These are phyloP conservation scores for Leccinum cinnamomeum DNA, from an alignment of 1,284 basidiomycete species.

Conservation along the genomic window DNA sequence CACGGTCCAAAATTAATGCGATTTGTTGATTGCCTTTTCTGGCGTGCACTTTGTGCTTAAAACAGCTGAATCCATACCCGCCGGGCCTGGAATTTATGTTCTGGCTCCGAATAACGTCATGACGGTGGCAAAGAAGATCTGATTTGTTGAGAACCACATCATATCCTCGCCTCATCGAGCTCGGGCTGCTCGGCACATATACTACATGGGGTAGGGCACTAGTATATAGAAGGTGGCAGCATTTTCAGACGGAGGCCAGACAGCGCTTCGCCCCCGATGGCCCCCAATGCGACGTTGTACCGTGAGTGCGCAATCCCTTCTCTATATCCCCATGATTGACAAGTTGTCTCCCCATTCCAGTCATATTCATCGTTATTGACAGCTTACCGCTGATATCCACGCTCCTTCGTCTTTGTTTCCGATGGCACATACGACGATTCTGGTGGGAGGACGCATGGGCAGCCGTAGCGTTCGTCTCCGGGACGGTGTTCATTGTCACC, in stretches of 20 bases:
- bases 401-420: not conserved
- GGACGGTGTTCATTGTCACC: not conserved
- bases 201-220: not conserved
- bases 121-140: not conserved
- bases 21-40: no score
- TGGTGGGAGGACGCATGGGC: not conserved
- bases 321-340: not conserved
- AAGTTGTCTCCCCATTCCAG: not conserved
- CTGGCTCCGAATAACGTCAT: not conserved
- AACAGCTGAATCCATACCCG: no score
- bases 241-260: not conserved
- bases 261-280: not conserved
- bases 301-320: not conserved
- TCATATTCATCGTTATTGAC: not conserved
- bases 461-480: not conserved
- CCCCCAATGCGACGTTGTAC: not conserved
- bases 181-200: not conserved
- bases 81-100: no score
- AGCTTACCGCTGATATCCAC: not conserved
- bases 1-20: no score
- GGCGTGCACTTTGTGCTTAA: no score
- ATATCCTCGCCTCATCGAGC: not conserved
- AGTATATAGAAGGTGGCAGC: not conserved
- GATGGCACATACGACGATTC: not conserved
- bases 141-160: not conserved